These are phyloP conservation scores for Rostrohypoxylon terebratum DNA, from an alignment of 495 filamentous ascomycete species.

Conservation along the genomic window DNA sequence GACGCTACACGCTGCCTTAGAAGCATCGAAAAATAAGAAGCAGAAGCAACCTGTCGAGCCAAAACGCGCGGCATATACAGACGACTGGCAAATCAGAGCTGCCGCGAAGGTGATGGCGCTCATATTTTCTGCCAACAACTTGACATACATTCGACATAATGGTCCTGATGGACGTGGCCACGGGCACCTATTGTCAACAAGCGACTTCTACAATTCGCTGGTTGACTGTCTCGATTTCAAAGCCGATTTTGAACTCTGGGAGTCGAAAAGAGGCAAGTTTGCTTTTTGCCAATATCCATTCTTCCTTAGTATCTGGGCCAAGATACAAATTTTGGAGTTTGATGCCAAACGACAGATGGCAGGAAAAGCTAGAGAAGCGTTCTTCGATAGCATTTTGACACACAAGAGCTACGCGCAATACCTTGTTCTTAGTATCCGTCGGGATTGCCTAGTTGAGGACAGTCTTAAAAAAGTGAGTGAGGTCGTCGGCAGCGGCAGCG, in stretches of 20 bases:
- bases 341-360: conserved; percentile 94
- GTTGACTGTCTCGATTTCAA: conserved; percentile 89
- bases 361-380: conserved; percentile 87
- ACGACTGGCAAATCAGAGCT: conserved; percentile 93
- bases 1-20: conserved; percentile 80
- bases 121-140: conserved; percentile 85
- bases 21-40: conserved; percentile 51
- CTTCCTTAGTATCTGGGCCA: conserved; percentile 91
- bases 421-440: conserved; percentile 79
- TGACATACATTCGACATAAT: conserved; percentile 53
- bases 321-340: conserved; percentile 91
- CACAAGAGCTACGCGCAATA: conserved; percentile 81
- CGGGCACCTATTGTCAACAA: conserved; percentile 78
- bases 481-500: conserved; percentile 81
- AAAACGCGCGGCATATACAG: conserved; percentile 73
- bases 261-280: conserved; percentile 78
- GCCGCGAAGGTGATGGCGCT: conserved; percentile 84
- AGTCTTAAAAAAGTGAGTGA: conserved; percentile 89
- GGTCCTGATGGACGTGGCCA: conserved; percentile 51
- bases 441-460: conserved; percentile 92
- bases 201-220: conserved; percentile 87
- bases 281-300: conserved; percentile 96
- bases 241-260: conserved; percentile 91
- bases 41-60: conserved; percentile 64
- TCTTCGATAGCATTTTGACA: conserved; percentile 87